Base-by-base conservation (phyloP, 2,329 filamentous ascomycete species). In the Monosporascus sp. region DNA sequence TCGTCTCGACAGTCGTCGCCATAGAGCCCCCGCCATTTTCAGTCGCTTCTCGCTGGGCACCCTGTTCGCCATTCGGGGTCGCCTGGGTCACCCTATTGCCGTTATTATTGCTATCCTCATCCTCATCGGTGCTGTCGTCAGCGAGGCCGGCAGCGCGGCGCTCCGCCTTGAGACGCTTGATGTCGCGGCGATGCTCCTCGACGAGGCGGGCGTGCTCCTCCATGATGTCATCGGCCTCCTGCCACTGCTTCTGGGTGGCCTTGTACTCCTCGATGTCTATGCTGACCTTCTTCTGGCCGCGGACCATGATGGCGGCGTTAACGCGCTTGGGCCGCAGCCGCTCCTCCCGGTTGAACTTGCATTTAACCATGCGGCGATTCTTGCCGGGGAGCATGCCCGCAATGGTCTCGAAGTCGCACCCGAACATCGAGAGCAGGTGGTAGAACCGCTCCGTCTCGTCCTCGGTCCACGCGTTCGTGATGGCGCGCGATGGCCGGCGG, bases 281-380 rank as follows among this genome's bases (percentile, higher is more conserved):
- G 62, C 70, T 71, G 44, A 78, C 74, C 31, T 76, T 77, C 70
- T 83, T 81, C 60, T 79, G 74, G 52, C 82, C 82, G 37, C 65
- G 65, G 31, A 67, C 65, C 65, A 79, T 80, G 52, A 94, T 74
- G 5, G 83, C 83, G 37, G 77, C 77, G 56, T 83, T 83, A 60
- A 95, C 78, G 57, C 81, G 79, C 3, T 74, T 71, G 0, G 87
- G 84, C 57, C 86, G 79, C 50, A 82, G 75, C 36, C 82, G 78
- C 71, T 94, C 89, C 70, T 94, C 90, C 56, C 86, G 85, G 62
- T 86, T 88, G 72, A 90, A 94, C 67, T 94, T 94, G 59, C 87
- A 79, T 73, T 93, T 93, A 71, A 94, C 80, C 67, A 89, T 83
- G 35, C 86, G 81, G 18, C 90, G 80, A 55, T 81, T 87, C 64